Evolutionary conservation across 2,329 filamentous ascomycete species (phyloP).

Genomic region (Talaromyces sp.): DNA sequence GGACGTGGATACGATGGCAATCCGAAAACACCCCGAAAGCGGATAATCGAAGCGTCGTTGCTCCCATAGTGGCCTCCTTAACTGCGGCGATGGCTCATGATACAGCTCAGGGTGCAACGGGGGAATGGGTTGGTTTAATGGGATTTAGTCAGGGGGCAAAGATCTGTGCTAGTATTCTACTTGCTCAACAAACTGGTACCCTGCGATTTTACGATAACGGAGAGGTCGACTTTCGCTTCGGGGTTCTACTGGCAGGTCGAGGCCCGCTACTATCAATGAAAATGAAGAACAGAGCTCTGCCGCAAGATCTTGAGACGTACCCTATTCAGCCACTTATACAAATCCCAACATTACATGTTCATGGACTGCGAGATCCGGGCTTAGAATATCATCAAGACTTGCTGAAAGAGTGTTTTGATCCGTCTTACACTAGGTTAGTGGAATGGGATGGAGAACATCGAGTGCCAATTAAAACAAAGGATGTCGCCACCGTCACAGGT

Average conservation of each 20-base stretch:
- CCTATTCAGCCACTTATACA: neutral
- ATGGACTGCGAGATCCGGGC: neutral
- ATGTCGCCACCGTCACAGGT: slow-evolving; percentile 55
- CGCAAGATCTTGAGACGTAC: neutral
- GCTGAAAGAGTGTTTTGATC: slow-evolving; percentile 47
- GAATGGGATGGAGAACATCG: slow-evolving; percentile 73
- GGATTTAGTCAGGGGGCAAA: neutral
- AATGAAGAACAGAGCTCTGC: neutral
- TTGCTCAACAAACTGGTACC: neutral
- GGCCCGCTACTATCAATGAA: neutral
- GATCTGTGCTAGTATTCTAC: neutral
- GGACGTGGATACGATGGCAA: slow-evolving; percentile 18
- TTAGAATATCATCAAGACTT: neutral
- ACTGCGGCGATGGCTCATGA: neutral
- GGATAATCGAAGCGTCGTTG: too few relatives aligned
- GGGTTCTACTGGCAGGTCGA: neutral
- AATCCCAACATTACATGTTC: neutral
- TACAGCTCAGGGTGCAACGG: neutral
- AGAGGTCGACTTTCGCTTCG: neutral
- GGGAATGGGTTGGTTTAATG: neutral
- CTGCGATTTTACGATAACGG: neutral
- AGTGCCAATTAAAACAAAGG: slow-evolving; percentile 64
- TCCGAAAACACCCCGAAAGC: neutral
- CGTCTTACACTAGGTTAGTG: slow-evolving; percentile 62
- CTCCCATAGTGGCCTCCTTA: neutral